These are phyloP conservation scores for Dryas integrifolia DNA, from an alignment of 331 rosid genomes.

Conservation along the genomic window DNA sequence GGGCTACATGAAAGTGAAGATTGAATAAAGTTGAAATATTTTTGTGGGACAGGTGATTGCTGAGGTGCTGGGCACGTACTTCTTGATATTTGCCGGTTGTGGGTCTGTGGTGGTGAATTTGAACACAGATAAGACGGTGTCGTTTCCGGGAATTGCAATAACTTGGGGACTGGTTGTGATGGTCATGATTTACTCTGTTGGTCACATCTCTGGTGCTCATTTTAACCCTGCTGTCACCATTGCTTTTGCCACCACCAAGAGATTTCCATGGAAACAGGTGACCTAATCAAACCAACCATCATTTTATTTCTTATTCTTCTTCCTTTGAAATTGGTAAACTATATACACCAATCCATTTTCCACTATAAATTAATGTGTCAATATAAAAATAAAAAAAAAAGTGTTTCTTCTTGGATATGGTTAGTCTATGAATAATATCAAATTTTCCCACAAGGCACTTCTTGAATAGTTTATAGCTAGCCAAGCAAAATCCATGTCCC, in stretches of 20 bases:
- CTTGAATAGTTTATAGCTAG: neutral
- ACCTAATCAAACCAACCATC: constrained; percentile 9
- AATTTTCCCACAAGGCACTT: neutral
- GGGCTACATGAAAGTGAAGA: too few species aligned
- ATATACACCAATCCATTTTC: neutral
- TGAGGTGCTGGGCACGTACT: constrained; percentile 71
- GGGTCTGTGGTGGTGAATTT: constrained; percentile 66
- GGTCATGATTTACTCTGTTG: constrained; percentile 72
- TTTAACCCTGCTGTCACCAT: constrained; percentile 86
- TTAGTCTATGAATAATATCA: neutral
- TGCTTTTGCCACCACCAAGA: constrained; percentile 63
- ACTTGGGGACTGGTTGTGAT: constrained; percentile 74
- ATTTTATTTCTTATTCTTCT: neutral
- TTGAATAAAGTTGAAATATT: neutral
- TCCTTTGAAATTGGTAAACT: constrained; percentile 1
- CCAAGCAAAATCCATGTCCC: neutral
- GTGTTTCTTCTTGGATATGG: neutral
- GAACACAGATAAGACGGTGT: constrained; percentile 32
- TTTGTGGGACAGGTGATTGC: constrained; percentile 58
- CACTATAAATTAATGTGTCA: too few species aligned
- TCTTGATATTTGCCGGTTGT: constrained; percentile 78
- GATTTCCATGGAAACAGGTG: constrained; percentile 76
- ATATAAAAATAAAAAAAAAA: neutral
- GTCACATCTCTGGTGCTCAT: constrained; percentile 92
- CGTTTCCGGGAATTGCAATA: constrained; percentile 61